Percentiles rank a stretch among this genome's conserved stretches.
These are phyloP conservation scores for Ocimum tenuiflorum DNA, from an alignment of 257 asterid species.

Conservation along the genomic window DNA sequence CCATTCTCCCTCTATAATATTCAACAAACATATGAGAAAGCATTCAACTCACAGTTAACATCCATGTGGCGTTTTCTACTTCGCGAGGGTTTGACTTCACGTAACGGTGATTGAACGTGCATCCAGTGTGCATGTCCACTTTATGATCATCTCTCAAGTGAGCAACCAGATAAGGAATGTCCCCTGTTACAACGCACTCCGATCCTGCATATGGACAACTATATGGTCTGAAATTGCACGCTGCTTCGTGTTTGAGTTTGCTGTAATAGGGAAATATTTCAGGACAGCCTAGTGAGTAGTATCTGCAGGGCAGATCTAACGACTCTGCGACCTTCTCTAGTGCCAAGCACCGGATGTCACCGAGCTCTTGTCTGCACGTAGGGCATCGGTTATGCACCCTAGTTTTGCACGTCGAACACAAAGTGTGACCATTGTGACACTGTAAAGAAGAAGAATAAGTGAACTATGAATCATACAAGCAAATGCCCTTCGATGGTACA, in stretches of 20 bases:
- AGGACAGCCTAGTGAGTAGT: conserved; percentile 56
- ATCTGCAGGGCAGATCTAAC: no score
- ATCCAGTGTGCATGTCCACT: conserved; percentile 88
- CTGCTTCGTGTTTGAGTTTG: conserved; percentile 65
- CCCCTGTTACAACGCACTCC: conserved; percentile 61
- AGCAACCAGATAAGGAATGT: conserved; percentile 64
- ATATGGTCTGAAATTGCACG: conserved; percentile 66
- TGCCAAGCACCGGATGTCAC: conserved; percentile 51
- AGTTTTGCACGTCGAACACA: conserved; percentile 54
- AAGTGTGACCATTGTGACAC: conserved; percentile 35
- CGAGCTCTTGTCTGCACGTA: conserved; percentile 78
- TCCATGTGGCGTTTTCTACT: conserved; percentile 87
- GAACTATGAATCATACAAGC: no score
- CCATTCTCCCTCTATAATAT: no score
- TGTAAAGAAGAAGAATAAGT: conserved; percentile 5
- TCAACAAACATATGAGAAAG: not conserved
- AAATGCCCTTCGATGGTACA: no score
- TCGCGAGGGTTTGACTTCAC: conserved; percentile 80
- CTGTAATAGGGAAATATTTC: conserved; percentile 77
- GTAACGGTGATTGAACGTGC: conserved; percentile 74
- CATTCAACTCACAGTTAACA: conserved; percentile 58
- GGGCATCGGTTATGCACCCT: conserved; percentile 75
- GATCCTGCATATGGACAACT: conserved; percentile 81
- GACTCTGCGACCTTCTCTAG: no score
- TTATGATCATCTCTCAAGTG: conserved; percentile 78